phyloP scores from a whole-genome alignment of 805 yeast species.

The Wickerhamiella slavikovae region DNA sequence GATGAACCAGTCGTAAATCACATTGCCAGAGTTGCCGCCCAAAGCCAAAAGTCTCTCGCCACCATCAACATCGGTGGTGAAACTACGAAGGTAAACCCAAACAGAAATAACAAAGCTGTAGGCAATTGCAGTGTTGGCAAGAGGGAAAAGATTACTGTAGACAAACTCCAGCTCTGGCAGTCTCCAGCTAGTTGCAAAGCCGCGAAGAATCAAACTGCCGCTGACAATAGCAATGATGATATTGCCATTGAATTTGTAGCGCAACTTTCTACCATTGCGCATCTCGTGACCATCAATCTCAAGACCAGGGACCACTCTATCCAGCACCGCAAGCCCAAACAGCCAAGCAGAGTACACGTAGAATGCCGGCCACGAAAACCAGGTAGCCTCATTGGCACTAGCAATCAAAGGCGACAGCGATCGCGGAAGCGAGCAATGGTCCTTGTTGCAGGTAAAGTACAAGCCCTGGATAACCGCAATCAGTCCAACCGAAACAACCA shows the following conservation, averaged over 20 bases:
- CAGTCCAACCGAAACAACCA: slow-evolving; percentile 40
- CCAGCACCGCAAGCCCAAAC: slow-evolving; percentile 38
- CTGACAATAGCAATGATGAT: slow-evolving; percentile 26
- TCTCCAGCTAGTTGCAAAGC: slow-evolving; percentile 26
- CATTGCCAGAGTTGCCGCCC: slow-evolving; percentile 69
- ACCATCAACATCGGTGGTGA: slow-evolving; percentile 24
- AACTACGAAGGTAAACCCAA: slow-evolving; percentile 48
- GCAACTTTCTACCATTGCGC: slow-evolving; percentile 53
- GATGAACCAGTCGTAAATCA: slow-evolving; percentile 81
- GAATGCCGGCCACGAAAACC: slow-evolving; percentile 27
- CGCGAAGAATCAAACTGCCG: slow-evolving; percentile 29
- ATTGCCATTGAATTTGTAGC: slow-evolving; percentile 68
- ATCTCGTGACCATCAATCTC: slow-evolving; percentile 41
- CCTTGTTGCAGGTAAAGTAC: slow-evolving; percentile 39
- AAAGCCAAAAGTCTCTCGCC: slow-evolving; percentile 52
- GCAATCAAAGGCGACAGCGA: slow-evolving; percentile 5
- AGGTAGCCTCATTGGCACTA: slow-evolving; percentile 6
- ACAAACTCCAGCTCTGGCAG: slow-evolving; percentile 68
- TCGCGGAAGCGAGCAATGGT: slow-evolving; percentile 15
- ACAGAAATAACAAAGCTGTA: slow-evolving; percentile 45
- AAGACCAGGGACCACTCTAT: slow-evolving; percentile 45
- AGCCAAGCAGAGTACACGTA: slow-evolving; percentile 56
- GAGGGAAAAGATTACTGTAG: slow-evolving; percentile 43
- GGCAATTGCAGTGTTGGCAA: slow-evolving; percentile 40
- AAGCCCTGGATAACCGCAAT: slow-evolving; percentile 43